A percentile compares a stretch with the other conserved stretches of the same genome.
Evolutionary conservation across 257 asterid genomes (phyloP).

Genomic region (Jasminum sambac): DNA sequence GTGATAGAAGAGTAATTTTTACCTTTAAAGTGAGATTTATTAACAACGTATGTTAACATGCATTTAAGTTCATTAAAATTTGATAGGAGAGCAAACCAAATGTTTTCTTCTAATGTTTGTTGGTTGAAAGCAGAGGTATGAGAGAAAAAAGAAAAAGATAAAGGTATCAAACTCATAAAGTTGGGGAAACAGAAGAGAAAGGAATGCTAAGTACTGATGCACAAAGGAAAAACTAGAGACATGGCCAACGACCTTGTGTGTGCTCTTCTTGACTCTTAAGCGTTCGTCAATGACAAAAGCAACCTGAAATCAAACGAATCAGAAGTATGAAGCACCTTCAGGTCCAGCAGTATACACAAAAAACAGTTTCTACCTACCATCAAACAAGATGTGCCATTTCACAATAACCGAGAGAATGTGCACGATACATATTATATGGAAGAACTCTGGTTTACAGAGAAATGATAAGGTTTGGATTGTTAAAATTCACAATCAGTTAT

Average conservation of each 20-base stretch:
- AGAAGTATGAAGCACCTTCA: slow-evolving; percentile 10
- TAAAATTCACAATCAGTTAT: slow-evolving; percentile 5
- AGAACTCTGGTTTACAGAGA: not conserved
- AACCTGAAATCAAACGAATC: slow-evolving; percentile 52
- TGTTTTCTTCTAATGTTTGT: not conserved
- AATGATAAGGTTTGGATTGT: not conserved
- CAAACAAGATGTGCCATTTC: slow-evolving; percentile 3
- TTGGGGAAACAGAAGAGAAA: not conserved
- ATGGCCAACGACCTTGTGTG: slow-evolving; percentile 65
- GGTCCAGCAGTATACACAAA: slow-evolving; percentile 12
- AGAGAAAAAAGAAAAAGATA: not conserved
- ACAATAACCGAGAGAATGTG: slow-evolving; percentile 17
- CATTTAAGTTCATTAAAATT: not conserved
- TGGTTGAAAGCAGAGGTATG: not conserved
- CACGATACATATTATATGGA: slow-evolving; percentile 13
- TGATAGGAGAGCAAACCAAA: not conserved
- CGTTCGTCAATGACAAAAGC: slow-evolving; percentile 89
- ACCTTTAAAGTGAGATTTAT: not conserved
- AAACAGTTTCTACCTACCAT: slow-evolving; percentile 11
- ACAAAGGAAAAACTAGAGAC: slow-evolving; percentile 16
- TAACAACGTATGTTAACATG: not conserved
- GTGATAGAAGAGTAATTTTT: slow-evolving; percentile 19
- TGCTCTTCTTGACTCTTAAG: slow-evolving; percentile 59
- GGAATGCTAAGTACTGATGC: not conserved
- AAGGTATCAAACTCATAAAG: not conserved